These are phyloP conservation scores for Gloeostereum incarnatum DNA, from an alignment of 768 basidiomycete genomes.

Conservation along the genomic window DNA sequence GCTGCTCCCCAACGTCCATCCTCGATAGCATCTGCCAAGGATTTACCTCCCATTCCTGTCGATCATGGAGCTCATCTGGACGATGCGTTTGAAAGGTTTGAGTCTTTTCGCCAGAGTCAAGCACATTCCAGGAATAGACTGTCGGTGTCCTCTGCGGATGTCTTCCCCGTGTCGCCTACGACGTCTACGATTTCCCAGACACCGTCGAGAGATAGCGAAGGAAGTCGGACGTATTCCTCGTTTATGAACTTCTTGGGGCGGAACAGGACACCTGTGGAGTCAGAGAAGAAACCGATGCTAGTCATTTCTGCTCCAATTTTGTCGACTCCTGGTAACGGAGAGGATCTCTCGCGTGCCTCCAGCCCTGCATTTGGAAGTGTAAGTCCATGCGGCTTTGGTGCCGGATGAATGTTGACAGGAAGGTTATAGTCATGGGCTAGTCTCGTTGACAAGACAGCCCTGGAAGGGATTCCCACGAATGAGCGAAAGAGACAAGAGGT, in stretches of 20 bases:
- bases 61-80: slow-evolving; percentile 44
- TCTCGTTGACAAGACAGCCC: slow-evolving; percentile 73
- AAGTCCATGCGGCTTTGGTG: slow-evolving; percentile 12
- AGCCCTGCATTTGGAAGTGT: slow-evolving; percentile 68
- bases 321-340: slow-evolving; percentile 19
- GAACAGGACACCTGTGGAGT: slow-evolving; percentile 41
- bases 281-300: slow-evolving; percentile 34
- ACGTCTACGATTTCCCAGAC: slow-evolving; percentile 21
- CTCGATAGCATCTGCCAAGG: slow-evolving; percentile 25
- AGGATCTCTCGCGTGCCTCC: slow-evolving; percentile 25
- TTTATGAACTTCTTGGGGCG: slow-evolving; percentile 60
- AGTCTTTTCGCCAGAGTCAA: slow-evolving; percentile 61
- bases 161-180: slow-evolving; percentile 32
- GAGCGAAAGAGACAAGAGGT: slow-evolving; percentile 91
- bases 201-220: slow-evolving; percentile 19
- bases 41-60: slow-evolving; percentile 45
- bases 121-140: slow-evolving; percentile 35
- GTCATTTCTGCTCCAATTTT: slow-evolving; percentile 66
- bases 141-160: slow-evolving; percentile 57
- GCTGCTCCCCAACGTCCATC: slow-evolving; percentile 31
- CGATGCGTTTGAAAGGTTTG: slow-evolving; percentile 87
- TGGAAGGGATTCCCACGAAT: slow-evolving; percentile 67
- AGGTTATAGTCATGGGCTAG: slow-evolving; percentile 81
- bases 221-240: slow-evolving; percentile 31
- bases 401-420: slow-evolving; percentile 1